Evolutionary conservation across 495 filamentous ascomycete species (phyloP).

Genomic region (Neurospora sublineolata): DNA sequence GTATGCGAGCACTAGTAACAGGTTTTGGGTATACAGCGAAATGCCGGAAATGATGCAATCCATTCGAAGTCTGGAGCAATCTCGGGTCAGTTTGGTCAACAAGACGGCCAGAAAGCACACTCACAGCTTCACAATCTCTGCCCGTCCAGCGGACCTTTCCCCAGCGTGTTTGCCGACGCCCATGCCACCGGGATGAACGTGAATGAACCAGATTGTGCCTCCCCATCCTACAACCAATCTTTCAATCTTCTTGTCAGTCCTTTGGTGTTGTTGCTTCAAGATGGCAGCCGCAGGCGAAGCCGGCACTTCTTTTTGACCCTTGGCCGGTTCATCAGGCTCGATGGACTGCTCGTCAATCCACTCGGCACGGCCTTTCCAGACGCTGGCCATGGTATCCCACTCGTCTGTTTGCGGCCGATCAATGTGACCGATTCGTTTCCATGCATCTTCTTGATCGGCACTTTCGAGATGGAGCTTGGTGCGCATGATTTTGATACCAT

Average conservation of each 20-base stretch:
- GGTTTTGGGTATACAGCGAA: slow-evolving; percentile 85
- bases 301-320: slow-evolving; percentile 20
- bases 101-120: slow-evolving; percentile 19
- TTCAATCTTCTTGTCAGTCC: slow-evolving; percentile 44
- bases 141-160: slow-evolving; percentile 62
- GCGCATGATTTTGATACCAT: slow-evolving; percentile 95
- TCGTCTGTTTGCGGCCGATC: slow-evolving; percentile 65
- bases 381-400: slow-evolving; percentile 89
- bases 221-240: slow-evolving; percentile 91
- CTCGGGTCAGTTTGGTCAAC: slow-evolving; percentile 15
- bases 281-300: slow-evolving; percentile 36
- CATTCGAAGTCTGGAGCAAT: slow-evolving; percentile 60
- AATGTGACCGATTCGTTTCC: slow-evolving; percentile 92
- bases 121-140: slow-evolving; percentile 84
- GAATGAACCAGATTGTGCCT: slow-evolving; percentile 87
- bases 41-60: slow-evolving; percentile 97
- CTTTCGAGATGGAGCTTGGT: slow-evolving; percentile 72
- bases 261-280: slow-evolving; percentile 33
- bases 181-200: slow-evolving; percentile 68
- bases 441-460: slow-evolving; percentile 67
- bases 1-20: slow-evolving; percentile 84
- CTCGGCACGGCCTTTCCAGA: slow-evolving; percentile 84
- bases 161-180: slow-evolving; percentile 57
- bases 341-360: slow-evolving; percentile 80
- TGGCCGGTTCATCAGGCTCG: slow-evolving; percentile 41